Base-by-base conservation (phyloP, 2,329 filamentous ascomycete species). In the Pseudogymnoascus sp. region DNA sequence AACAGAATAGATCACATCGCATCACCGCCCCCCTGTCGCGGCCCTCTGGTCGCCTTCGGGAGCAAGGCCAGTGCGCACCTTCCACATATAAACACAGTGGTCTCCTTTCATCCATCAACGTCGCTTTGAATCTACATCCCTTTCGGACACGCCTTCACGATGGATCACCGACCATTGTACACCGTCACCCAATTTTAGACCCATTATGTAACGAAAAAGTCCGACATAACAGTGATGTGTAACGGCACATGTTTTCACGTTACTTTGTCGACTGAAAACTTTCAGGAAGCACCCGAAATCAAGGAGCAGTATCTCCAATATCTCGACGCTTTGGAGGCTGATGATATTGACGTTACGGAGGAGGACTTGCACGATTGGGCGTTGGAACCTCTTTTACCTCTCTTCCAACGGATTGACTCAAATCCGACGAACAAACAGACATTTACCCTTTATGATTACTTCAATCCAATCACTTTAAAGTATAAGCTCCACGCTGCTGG, bases 281-380 rank as follows among this genome's bases (percentile, higher is more conserved):
- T 66, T 38, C 60, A 60, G 16, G 38, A 61, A 14, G 64, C 62
- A 58, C 59, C 66, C 55, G 7, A 30, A 16, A 63, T 67, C 58
- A 61, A 62, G 58, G 19, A 65, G 14, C 25, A 65, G 62, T 67
- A 67, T 58, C 63, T 67, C 36, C 23, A 61, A 33, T 65, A 64
- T 36, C 59, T 66, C 0, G 55, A 39, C 30, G 61, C 63, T 35
- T 52, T 64, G 62, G 58, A 64, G 33, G 62, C 28, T 45, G 52
- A 8, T 62, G 60, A 60, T 64, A 58, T 61, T 35, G 61, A 55
- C 30, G n/a, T 62, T 12, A 65, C 42, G 8, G 58, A 41, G 38
- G 66, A 67, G 41, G 64, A 66, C 52, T 64, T 67, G 62, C 64
- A 67, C 52, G 63, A 52, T 35, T 66, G 64, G 66, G 62, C 63